Percentiles rank a stretch among this genome's conserved stretches.
Evolutionary conservation across 2,329 filamentous ascomycete species (phyloP).

Genomic region (Lachnellula occidentalis): DNA sequence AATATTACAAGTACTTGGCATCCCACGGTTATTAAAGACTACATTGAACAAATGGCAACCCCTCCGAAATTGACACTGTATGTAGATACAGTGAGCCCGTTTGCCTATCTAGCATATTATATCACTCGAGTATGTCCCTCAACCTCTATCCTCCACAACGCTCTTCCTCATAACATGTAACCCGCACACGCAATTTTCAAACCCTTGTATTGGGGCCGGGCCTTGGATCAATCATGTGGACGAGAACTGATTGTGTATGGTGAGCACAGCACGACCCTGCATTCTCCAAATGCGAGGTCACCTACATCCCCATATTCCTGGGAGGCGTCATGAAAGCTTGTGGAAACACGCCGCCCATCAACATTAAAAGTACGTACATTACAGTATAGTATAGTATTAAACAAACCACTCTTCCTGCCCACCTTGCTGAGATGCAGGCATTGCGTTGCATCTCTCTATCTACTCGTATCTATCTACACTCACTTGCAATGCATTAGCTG

Average conservation of each 20-base stretch:
- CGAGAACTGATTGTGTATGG: background rate
- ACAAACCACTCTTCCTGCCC: background rate
- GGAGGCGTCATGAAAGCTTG: constrained; percentile 53
- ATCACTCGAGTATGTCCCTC: constrained; percentile 43
- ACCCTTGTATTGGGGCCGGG: background rate
- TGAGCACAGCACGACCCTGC: constrained; percentile 44
- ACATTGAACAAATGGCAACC: background rate
- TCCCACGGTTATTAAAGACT: background rate
- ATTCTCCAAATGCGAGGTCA: constrained; percentile 49
- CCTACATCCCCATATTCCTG: constrained; percentile 53
- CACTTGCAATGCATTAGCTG: too few species aligned
- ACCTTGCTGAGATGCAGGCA: too few species aligned
- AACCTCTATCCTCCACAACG: background rate
- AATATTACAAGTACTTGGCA: background rate
- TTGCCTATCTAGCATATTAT: constrained; percentile 55
- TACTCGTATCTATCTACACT: too few species aligned
- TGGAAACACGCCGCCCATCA: constrained; percentile 48
- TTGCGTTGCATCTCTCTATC: background rate
- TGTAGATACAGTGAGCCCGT: constrained; percentile 54
- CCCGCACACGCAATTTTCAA: background rate
- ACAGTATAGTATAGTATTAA: too few species aligned
- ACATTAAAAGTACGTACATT: constrained; percentile 46
- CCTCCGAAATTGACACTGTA: constrained; percentile 45
- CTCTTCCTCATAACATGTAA: background rate
- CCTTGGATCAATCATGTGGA: background rate